Evolutionary conservation across 108 stramenopile species (phyloP).

Genomic region (Cyclostephanos invisitatus): DNA sequence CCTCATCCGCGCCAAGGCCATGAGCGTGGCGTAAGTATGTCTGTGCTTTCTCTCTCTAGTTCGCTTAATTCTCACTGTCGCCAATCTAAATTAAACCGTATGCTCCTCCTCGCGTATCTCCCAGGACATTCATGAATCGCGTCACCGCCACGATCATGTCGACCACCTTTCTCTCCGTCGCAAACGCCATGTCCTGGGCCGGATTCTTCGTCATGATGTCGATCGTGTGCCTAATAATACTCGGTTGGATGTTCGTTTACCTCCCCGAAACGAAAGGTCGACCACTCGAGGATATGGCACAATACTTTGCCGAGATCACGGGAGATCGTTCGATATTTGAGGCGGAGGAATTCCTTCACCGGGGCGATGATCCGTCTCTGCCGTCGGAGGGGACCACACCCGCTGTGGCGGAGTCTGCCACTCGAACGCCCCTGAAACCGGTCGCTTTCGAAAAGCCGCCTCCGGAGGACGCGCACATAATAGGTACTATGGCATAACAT

Average conservation of each 20-base stretch:
- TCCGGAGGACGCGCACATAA: slow-evolving; percentile 43
- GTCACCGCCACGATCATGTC: slow-evolving; percentile 66
- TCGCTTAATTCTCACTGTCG: neutral
- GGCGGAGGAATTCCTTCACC: slow-evolving; percentile 54
- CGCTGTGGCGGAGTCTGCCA: neutral
- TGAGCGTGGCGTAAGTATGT: slow-evolving; percentile 69
- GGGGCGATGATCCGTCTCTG: slow-evolving; percentile 9
- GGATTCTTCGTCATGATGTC: slow-evolving; percentile 76
- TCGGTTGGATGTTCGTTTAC: slow-evolving; percentile 62
- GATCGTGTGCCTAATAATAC: slow-evolving; percentile 52
- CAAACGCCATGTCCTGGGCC: slow-evolving; percentile 61
- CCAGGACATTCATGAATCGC: slow-evolving; percentile 74
- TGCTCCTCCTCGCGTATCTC: neutral
- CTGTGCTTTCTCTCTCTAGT: neutral
- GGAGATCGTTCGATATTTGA: slow-evolving; percentile 71
- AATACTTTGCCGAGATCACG: slow-evolving; percentile 86
- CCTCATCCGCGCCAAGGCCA: slow-evolving; percentile 85
- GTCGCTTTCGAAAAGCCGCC: slow-evolving; percentile 30
- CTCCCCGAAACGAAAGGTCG: slow-evolving; percentile 86
- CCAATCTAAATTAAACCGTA: neutral
- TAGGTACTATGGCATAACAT: slow-evolving; percentile 52
- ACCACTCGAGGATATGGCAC: slow-evolving; percentile 83
- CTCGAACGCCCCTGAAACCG: slow-evolving; percentile 9
- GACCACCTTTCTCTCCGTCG: slow-evolving; percentile 69
- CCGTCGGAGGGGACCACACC: slow-evolving; percentile 3